Conservation (phyloP, 2,329 filamentous ascomycete genomes). For the Clarireedia homoeocarpa region DNA sequence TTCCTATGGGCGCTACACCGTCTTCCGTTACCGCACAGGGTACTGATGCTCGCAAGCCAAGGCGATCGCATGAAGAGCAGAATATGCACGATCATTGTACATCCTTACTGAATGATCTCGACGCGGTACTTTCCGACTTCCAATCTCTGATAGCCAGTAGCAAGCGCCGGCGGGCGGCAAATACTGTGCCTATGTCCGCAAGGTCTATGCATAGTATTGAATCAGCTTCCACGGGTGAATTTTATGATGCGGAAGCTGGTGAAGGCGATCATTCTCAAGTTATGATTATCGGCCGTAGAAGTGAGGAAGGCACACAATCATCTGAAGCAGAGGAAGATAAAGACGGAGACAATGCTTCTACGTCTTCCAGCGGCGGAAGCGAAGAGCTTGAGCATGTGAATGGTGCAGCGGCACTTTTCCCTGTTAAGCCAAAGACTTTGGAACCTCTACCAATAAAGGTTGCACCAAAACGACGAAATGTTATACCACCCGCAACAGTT, state of each 20-base stretch:
- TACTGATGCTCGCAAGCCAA: slow-evolving; percentile 13
- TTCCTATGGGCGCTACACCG: slow-evolving; percentile 20
- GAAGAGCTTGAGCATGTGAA: slow-evolving; percentile 36
- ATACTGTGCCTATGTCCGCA: slow-evolving; percentile 38
- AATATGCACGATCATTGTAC: slow-evolving; percentile 76
- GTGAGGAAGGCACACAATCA: slow-evolving; percentile 49
- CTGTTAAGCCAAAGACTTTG: slow-evolving; percentile 66
- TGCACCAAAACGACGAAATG: slow-evolving; percentile 56
- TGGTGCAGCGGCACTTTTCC: slow-evolving; percentile 66
- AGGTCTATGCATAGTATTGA: slow-evolving; percentile 60
- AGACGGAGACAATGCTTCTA: slow-evolving; percentile 44
- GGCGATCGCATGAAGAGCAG: slow-evolving; percentile 44
- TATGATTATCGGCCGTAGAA: slow-evolving; percentile 65
- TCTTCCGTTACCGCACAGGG: slow-evolving; percentile 21
- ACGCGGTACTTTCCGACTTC: slow-evolving; percentile 77
- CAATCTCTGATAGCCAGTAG: slow-evolving; percentile 67
- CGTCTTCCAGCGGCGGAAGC: slow-evolving; percentile 52
- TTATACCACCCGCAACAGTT: slow-evolving; percentile 66
- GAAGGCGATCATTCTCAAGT: slow-evolving; percentile 54
- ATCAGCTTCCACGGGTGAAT: slow-evolving; percentile 76
- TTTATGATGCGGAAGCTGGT: slow-evolving; percentile 82
- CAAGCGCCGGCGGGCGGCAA: slow-evolving; percentile 62
- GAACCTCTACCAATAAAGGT: slow-evolving; percentile 66
- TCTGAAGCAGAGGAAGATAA: slow-evolving; percentile 48
- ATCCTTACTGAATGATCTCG: slow-evolving; percentile 75